Percentiles rank a stretch among this genome's conserved stretches.
phyloP scores from a whole-genome alignment of 2,329 filamentous ascomycete species.

The Lasiodiplodia citricola region DNA sequence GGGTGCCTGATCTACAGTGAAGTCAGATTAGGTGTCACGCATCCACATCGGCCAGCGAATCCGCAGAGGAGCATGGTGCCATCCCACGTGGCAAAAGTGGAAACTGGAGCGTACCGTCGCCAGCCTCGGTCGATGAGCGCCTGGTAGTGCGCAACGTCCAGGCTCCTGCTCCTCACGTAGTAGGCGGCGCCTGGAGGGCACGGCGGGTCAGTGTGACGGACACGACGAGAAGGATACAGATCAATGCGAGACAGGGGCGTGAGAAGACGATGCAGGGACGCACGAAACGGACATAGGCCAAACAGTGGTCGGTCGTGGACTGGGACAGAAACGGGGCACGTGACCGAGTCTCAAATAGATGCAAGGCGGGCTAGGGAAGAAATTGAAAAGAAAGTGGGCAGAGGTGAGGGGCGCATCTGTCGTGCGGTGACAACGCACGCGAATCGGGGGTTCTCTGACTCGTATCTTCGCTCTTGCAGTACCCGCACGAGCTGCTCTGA shows the following conservation, averaged over 20 bases:
- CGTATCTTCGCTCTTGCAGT: slow-evolving; percentile 55
- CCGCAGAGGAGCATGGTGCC: not conserved
- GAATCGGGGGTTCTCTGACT: slow-evolving; percentile 55
- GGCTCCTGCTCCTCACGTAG: slow-evolving; percentile 66
- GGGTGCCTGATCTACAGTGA: slow-evolving; percentile 54
- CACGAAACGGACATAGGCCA: not conserved
- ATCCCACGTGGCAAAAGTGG: slow-evolving; percentile 24
- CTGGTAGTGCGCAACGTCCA: slow-evolving; percentile 74
- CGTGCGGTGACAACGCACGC: slow-evolving; percentile 47
- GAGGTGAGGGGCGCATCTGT: slow-evolving; percentile 23
- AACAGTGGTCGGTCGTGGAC: not conserved
- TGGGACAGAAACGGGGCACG: slow-evolving; percentile 16
- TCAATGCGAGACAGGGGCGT: not conserved
- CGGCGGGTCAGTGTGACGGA: not conserved
- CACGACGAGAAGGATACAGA: not conserved
- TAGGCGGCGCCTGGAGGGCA: slow-evolving; percentile 69
- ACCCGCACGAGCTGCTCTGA: slow-evolving; percentile 55
- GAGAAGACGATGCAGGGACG: slow-evolving; percentile 3
- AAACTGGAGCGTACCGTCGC: slow-evolving; percentile 65
- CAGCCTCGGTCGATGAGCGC: slow-evolving; percentile 74
- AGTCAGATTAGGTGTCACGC: slow-evolving; percentile 18
- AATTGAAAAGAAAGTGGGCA: slow-evolving; percentile 14
- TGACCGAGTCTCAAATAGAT: slow-evolving; percentile 3
- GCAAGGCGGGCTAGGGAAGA: not conserved
- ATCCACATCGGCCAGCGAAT: slow-evolving; percentile 3